Percentiles rank a stretch among this genome's conserved stretches.
Evolutionary conservation across 352 stramenopile genomes (phyloP).

Genomic region (Phytophthora multivora): DNA sequence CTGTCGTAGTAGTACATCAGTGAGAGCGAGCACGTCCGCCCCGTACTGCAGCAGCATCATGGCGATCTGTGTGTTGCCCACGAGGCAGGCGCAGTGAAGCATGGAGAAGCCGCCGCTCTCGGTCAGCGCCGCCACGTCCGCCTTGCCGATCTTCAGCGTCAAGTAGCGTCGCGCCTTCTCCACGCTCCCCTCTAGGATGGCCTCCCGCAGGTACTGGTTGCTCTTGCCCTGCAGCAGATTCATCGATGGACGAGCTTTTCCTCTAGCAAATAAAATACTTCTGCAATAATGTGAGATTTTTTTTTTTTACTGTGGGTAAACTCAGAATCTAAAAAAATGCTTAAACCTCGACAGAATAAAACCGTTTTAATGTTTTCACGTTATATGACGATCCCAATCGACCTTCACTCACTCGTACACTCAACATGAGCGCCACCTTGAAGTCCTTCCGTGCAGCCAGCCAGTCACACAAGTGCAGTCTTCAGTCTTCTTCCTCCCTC

Average conservation of each 20-base stretch:
- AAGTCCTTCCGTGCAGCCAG: neutral
- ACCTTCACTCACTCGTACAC: slow-evolving; percentile 7
- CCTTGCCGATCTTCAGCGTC: slow-evolving; percentile 85
- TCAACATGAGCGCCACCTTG: slow-evolving; percentile 2
- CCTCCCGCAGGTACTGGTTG: slow-evolving; percentile 85
- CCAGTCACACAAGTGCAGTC: slow-evolving; percentile 8
- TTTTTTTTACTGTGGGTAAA: neutral
- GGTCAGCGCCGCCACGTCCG: slow-evolving; percentile 74
- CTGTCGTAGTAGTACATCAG: slow-evolving; percentile 53
- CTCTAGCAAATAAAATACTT: neutral
- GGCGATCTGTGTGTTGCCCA: slow-evolving; percentile 85
- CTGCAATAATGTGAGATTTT: slow-evolving; percentile 1
- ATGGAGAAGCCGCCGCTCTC: slow-evolving; percentile 85
- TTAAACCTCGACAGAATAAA: no score
- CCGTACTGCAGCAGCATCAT: slow-evolving; percentile 88
- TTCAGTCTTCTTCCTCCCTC: neutral
- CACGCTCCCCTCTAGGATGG: slow-evolving; percentile 81
- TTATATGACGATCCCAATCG: neutral
- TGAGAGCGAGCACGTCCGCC: slow-evolving; percentile 75
- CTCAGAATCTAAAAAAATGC: no score
- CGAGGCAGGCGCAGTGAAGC: slow-evolving; percentile 77
- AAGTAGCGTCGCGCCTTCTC: slow-evolving; percentile 83
- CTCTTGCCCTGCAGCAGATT: slow-evolving; percentile 88
- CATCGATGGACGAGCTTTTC: slow-evolving; percentile 41
- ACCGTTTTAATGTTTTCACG: no score